phyloP scores from a whole-genome alignment of 495 filamentous ascomycete genomes.

The Glarea lozoyensis region DNA sequence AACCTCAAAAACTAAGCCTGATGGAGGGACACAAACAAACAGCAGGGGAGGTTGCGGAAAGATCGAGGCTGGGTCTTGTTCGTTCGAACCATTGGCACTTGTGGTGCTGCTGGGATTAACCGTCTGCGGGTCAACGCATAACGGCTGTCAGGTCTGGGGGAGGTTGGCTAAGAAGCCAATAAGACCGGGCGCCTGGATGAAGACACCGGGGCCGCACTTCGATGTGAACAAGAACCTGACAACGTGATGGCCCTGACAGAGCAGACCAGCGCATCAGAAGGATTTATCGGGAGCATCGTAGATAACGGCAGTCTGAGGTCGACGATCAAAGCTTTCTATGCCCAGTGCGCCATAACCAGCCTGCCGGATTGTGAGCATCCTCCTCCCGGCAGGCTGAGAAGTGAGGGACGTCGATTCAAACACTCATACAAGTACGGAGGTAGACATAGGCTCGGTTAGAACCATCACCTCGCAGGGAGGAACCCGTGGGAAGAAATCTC shows the following conservation, averaged over 20 bases:
- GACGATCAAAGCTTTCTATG: background rate
- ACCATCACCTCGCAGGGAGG: background rate
- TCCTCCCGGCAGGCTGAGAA: conserved; percentile 1
- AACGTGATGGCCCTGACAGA: conserved; percentile 17
- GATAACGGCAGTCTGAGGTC: background rate
- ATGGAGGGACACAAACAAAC: conserved; percentile 7
- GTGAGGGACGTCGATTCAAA: too few species aligned
- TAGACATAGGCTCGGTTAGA: conserved; percentile 5
- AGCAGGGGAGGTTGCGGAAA: conserved; percentile 10
- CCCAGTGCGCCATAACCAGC: background rate
- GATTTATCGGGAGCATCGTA: background rate
- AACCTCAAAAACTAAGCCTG: conserved; percentile 16
- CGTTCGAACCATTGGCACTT: conserved; percentile 16
- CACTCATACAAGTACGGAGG: background rate
- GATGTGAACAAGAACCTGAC: conserved; percentile 7
- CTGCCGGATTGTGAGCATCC: background rate
- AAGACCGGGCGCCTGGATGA: conserved; percentile 1
- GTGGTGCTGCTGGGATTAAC: conserved; percentile 8
- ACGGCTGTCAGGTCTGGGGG: conserved; percentile 18
- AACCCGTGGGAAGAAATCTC: conserved; percentile 2
- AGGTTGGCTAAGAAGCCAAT: conserved; percentile 9
- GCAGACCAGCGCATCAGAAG: background rate
- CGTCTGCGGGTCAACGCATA: conserved; percentile 20
- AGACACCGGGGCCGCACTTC: background rate
- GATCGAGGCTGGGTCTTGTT: conserved; percentile 18